Percentiles rank a stretch among this genome's conserved stretches.
These are phyloP conservation scores for Microbotryum lychnidis-dioicae DNA, from an alignment of 1,284 basidiomycete species.

Conservation along the genomic window DNA sequence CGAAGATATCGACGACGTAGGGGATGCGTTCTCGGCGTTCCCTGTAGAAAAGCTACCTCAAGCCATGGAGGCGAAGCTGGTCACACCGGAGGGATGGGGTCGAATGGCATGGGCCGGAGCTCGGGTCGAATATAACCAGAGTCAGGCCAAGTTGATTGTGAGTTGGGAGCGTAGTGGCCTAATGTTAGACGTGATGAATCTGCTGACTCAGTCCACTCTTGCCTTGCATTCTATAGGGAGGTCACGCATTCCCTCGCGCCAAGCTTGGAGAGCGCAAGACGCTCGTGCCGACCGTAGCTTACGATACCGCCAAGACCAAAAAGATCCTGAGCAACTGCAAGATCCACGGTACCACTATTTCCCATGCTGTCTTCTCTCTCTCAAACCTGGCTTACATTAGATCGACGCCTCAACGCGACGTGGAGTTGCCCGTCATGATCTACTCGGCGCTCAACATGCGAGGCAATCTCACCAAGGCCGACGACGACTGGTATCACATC, in stretches of 20 bases:
- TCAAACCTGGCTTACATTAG: slow-evolving; percentile 55
- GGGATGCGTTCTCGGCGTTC: neutral
- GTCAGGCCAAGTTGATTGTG: slow-evolving; percentile 47
- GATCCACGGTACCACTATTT: slow-evolving; percentile 59
- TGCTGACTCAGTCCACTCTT: neutral
- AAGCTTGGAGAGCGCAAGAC: slow-evolving; percentile 48
- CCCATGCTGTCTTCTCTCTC: slow-evolving; percentile 62
- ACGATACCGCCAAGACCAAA: slow-evolving; percentile 50
- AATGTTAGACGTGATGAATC: neutral
- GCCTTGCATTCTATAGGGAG: slow-evolving; percentile 42
- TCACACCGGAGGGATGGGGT: slow-evolving; percentile 2
- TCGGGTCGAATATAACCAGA: slow-evolving; percentile 52
- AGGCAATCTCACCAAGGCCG: slow-evolving; percentile 46
- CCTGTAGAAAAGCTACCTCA: neutral
- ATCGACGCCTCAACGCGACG: slow-evolving; percentile 44
- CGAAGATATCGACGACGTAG: neutral
- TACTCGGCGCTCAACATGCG: slow-evolving; percentile 69
- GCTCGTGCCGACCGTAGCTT: slow-evolving; percentile 56
- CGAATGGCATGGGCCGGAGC: slow-evolving; percentile 39
- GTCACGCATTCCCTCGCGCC: slow-evolving; percentile 55
- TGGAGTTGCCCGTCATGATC: slow-evolving; percentile 59
- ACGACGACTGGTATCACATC: slow-evolving; percentile 57
- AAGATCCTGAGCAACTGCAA: slow-evolving; percentile 55
- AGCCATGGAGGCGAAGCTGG: slow-evolving; percentile 22
- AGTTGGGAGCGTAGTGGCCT: neutral